Conservation (phyloP, 1,284 basidiomycete species). For the Sporisorium graminicola region DNA sequence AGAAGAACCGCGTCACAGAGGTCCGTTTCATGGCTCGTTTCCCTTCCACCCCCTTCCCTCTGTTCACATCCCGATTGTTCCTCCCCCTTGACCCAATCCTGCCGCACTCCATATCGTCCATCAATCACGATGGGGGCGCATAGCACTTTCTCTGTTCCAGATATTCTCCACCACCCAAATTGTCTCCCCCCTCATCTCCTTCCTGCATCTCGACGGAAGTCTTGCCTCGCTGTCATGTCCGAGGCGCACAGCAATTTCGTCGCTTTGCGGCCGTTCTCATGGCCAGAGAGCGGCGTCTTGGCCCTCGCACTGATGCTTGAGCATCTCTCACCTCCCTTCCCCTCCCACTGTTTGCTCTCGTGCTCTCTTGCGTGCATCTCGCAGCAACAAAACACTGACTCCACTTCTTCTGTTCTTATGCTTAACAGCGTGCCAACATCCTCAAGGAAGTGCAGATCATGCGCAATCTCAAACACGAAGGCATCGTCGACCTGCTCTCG, state of each 20-base stretch:
- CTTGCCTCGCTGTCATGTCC: neutral
- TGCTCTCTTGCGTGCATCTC: neutral
- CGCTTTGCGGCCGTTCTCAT: constrained; percentile 49
- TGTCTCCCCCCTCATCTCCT: too few relatives aligned
- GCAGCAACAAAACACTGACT: constrained; percentile 20
- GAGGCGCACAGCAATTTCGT: constrained; percentile 30
- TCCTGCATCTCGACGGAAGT: too few relatives aligned
- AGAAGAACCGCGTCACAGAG: constrained; percentile 68
- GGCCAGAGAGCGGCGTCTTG: constrained; percentile 44
- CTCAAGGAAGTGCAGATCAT: constrained; percentile 99
- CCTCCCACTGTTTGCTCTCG: neutral
- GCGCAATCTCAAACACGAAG: constrained; percentile 90
- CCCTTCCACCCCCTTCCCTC: neutral
- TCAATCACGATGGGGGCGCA: too few relatives aligned
- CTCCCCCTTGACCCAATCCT: constrained; percentile 1
- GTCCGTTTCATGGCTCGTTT: constrained; percentile 47
- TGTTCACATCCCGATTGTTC: neutral
- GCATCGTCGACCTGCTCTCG: constrained; percentile 77
- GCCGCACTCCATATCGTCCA: too few relatives aligned
- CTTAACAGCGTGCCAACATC: constrained; percentile 89
- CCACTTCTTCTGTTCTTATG: constrained; percentile 40
- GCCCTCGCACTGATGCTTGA: constrained; percentile 2
- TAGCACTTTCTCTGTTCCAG: too few relatives aligned
- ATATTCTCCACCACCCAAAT: too few relatives aligned
- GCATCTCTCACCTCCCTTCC: constrained; percentile 14